Conservation (phyloP, 2,329 filamentous ascomycete genomes). For the Sporothrix variecibatus region DNA sequence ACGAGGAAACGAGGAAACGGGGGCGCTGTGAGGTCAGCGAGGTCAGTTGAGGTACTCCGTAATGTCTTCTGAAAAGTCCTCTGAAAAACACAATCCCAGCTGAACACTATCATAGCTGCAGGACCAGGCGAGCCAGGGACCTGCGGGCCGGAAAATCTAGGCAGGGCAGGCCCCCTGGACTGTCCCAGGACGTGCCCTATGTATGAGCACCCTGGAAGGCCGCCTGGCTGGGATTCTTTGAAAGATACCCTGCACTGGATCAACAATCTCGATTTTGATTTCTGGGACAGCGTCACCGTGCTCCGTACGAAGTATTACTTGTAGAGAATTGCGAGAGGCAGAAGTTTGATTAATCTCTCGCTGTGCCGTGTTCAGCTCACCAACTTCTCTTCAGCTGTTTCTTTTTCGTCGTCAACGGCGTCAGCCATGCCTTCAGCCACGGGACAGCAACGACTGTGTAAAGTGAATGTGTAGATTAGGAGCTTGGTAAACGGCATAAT, state of each 20-base stretch:
- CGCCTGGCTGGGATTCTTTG: not conserved
- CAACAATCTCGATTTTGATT: not conserved
- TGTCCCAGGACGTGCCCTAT: not conserved
- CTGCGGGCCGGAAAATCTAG: not conserved
- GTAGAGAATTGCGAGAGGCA: not conserved
- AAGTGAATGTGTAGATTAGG: not conserved
- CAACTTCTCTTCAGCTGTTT: not conserved
- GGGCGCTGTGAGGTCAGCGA: not conserved
- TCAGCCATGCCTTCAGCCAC: constrained; percentile 1
- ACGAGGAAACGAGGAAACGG: not conserved
- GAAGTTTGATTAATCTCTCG: not conserved
- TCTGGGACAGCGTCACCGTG: not conserved
- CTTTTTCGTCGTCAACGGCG: not conserved
- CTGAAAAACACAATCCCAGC: too few species aligned
- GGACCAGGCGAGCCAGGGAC: not conserved
- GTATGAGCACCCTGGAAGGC: not conserved
- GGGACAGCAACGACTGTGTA: not conserved
- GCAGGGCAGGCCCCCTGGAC: constrained; percentile 3
- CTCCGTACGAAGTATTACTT: too few species aligned
- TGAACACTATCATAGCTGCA: not conserved
- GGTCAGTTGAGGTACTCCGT: too few species aligned
- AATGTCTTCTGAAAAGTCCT: too few species aligned
- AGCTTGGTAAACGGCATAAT: not conserved
- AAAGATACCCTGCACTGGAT: not conserved
- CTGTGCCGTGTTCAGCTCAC: not conserved